These are phyloP conservation scores for Phytophthora europaea DNA, from an alignment of 352 stramenopile species.

Conservation along the genomic window DNA sequence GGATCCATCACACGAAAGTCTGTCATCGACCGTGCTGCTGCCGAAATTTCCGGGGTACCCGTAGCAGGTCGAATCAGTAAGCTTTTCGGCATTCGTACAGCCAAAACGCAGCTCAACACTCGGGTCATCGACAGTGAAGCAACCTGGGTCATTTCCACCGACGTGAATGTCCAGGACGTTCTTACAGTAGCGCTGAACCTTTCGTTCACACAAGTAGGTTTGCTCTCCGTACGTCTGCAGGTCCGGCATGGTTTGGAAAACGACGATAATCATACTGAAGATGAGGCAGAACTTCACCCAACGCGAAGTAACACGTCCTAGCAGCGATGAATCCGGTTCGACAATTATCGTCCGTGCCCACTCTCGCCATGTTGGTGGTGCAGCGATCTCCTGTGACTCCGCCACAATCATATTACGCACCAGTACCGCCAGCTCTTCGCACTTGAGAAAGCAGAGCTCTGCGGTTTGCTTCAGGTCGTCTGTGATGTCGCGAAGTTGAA, in stretches of 20 bases:
- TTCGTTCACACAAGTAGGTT: conserved; percentile 68
- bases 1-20: conserved; percentile 58
- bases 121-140: conserved; percentile 58
- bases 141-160: conserved; percentile 62
- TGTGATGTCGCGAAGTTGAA: conserved; percentile 57
- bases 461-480: conserved; percentile 68
- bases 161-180: conserved; percentile 27
- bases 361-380: conserved; percentile 40
- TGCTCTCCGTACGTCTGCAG: conserved; percentile 75
- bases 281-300: conserved; percentile 80
- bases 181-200: conserved; percentile 65
- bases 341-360: conserved; percentile 52
- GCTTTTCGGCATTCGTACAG: conserved; percentile 54
- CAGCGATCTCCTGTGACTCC: conserved; percentile 50
- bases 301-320: conserved; percentile 49
- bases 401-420: conserved; percentile 75
- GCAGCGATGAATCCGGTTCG: conserved; percentile 56
- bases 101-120: conserved; percentile 54
- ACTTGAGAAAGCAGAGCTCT: conserved; percentile 57
- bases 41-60: conserved; percentile 69
- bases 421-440: conserved; percentile 64
- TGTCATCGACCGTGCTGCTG: conserved; percentile 27
- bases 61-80: conserved; percentile 56
- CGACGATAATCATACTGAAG: conserved; percentile 79
- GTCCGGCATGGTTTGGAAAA: conserved; percentile 85